phyloP scores from a whole-genome alignment of 345 rosid species.

The Arabis alpina region DNA sequence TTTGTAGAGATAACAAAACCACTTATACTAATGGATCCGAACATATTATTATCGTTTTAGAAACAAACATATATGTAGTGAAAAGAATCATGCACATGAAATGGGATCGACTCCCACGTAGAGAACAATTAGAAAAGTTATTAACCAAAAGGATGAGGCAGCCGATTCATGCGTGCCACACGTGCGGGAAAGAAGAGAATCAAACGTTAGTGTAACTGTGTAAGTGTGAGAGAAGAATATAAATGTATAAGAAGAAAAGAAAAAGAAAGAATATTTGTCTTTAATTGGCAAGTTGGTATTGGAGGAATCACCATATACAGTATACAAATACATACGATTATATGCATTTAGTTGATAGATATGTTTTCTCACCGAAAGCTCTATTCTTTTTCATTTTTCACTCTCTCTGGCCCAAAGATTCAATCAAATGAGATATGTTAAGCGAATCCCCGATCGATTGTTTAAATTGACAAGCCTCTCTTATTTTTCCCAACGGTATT shows the following conservation, averaged over 20 bases:
- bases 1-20: no score
- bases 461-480: conserved; percentile 12
- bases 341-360: no score
- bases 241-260: conserved; percentile 4
- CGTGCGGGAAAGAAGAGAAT: conserved; percentile 6
- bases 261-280: conserved; percentile 23
- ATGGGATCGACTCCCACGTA: no score
- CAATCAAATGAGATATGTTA: conserved; percentile 21
- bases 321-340: not conserved
- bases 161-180: conserved; percentile 4
- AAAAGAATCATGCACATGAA: no score
- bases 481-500: no score
- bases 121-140: not conserved
- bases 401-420: conserved; percentile 5
- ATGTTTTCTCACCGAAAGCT: conserved; percentile 40
- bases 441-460: conserved; percentile 22
- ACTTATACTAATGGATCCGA: no score
- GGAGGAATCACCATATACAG: conserved; percentile 29
- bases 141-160: conserved; percentile 1
- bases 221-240: conserved; percentile 15
- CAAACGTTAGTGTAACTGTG: conserved; percentile 2
- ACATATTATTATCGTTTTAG: no score
- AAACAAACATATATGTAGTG: no score
- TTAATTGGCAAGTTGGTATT: conserved; percentile 38
- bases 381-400: conserved; percentile 4